Conservation (phyloP, 176 grass and related monocot genomes). For the Oryza australiensis region DNA sequence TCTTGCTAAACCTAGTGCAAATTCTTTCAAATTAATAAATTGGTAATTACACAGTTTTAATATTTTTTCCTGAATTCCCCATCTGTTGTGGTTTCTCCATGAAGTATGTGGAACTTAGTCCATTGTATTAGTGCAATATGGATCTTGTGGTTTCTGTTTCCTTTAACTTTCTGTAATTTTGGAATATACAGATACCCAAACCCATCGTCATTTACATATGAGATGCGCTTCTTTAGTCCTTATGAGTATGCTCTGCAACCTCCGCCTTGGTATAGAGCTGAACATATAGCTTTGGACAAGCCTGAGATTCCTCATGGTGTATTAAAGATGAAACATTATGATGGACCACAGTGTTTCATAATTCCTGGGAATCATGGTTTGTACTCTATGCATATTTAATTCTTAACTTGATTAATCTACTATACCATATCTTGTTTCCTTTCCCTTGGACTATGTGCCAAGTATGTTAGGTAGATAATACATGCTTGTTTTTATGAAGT, state of each 20-base stretch:
- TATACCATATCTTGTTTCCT: conserved; percentile 27
- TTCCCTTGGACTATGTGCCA: conserved; percentile 2
- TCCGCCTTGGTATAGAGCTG: conserved; percentile 70
- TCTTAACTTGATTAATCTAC: conserved; percentile 23
- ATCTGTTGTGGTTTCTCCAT: background rate
- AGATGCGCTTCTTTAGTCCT: conserved; percentile 79
- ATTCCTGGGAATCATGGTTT: conserved; percentile 96
- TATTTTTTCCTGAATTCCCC: background rate
- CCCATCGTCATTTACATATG: conserved; percentile 83
- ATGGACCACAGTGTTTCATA: conserved; percentile 90
- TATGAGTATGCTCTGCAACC: conserved; percentile 95
- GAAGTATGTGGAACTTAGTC: conserved; percentile 5
- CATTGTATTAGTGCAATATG: background rate
- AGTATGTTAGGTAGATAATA: conserved; percentile 15
- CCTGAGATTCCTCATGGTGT: conserved; percentile 79
- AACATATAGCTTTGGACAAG: conserved; percentile 94
- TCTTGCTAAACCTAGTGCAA: background rate
- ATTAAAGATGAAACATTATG: conserved; percentile 71
- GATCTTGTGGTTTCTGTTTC: background rate
- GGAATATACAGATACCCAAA: conserved; percentile 76
- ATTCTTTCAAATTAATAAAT: background rate
- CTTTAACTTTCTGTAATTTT: conserved; percentile 4
- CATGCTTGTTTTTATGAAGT: conserved; percentile 23
- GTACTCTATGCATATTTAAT: conserved; percentile 26
- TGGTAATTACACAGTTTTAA: background rate